Base-by-base conservation (phyloP, 805 yeast species). In the Candida multigemmis region DNA sequence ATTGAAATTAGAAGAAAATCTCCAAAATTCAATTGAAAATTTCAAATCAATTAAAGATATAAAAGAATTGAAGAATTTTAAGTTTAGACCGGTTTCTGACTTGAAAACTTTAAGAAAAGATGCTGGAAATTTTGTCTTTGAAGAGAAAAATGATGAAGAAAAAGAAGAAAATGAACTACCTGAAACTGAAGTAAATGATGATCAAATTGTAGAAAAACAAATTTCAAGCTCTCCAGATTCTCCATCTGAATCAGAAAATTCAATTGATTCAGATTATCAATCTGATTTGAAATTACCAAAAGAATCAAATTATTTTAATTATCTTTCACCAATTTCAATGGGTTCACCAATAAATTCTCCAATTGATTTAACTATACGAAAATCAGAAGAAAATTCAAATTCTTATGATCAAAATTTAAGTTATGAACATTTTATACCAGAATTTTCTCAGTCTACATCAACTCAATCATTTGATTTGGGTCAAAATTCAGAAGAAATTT, bases 401-500 rank as follows among this genome's bases (percentile, higher is more conserved):
- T 12, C 17, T 20, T 22, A 20, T 23, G 24, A 23, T 11, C 14
- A 7, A 12, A 12, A 18, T 15, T 19, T 9, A 23, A 14, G 12
- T 27, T 30, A 19, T 4, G 20, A 27, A 16, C 31, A 12, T 15
- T 15, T 13, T 19, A 22, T 15, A 3, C 16, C 30, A 6, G 31
- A 34, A 23, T 27, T 30, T 14, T 17, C 36, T 9, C 33, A 30
- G 18, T 30, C 28, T 16, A 24, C 34, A 25, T 34, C 34, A 17
- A 36, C 34, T 22, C 28, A 30, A 32, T 36, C 33, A 24, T 39
- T 38, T 43, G 62, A 53, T 46, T 41, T 58, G 60, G 65, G 50
- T 65, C 65, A 60, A 56, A 57, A 58, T 59, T 59, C 66, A 48
- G 66, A 53, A 60, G 65, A 44, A 52, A 58, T 59, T 60, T 56